A percentile compares a stretch with the other conserved stretches of the same genome.
Evolutionary conservation across 306 rosid species (phyloP).

Genomic region (Cercis canadensis): DNA sequence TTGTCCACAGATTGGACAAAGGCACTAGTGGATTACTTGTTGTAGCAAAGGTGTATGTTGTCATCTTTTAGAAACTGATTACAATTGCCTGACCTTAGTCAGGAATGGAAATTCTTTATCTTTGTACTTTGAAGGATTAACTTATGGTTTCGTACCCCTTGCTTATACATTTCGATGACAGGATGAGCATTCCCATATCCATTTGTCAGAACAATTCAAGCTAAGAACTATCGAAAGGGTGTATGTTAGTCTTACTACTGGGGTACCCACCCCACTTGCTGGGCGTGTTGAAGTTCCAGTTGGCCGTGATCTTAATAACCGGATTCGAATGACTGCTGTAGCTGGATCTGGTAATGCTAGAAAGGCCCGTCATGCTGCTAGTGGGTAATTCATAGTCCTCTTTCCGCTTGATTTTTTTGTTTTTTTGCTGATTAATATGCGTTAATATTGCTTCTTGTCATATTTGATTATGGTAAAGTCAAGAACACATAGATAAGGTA

Average conservation of each 20-base stretch:
- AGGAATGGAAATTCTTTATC: conserved; percentile 10
- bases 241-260: conserved; percentile 65
- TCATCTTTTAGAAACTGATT: conserved; percentile 19
- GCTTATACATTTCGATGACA: conserved; percentile 44
- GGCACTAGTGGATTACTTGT: conserved; percentile 92
- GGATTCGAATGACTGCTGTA: conserved; percentile 78
- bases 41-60: conserved; percentile 73
- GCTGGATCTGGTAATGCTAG: conserved; percentile 53
- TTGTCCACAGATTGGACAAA: conserved; percentile 88
- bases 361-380: conserved; percentile 81
- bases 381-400: conserved; percentile 73
- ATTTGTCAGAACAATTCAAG: conserved; percentile 83
- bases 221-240: conserved; percentile 66
- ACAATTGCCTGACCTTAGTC: conserved; percentile 2
- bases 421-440: conserved; percentile 19
- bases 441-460: conserved; percentile 40
- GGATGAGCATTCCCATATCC: conserved; percentile 82
- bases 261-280: conserved; percentile 55
- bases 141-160: conserved; percentile 2
- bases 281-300: conserved; percentile 70
- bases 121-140: conserved; percentile 7
- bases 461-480: conserved; percentile 25
- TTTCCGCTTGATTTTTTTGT: conserved; percentile 12
- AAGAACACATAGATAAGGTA: neutral
- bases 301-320: conserved; percentile 81